Evolutionary conservation across 202 grass and related monocot genomes (phyloP), one percentile per base, ranked within the genome.

Genomic region (Dendrocalamus latiflorus): DNA sequence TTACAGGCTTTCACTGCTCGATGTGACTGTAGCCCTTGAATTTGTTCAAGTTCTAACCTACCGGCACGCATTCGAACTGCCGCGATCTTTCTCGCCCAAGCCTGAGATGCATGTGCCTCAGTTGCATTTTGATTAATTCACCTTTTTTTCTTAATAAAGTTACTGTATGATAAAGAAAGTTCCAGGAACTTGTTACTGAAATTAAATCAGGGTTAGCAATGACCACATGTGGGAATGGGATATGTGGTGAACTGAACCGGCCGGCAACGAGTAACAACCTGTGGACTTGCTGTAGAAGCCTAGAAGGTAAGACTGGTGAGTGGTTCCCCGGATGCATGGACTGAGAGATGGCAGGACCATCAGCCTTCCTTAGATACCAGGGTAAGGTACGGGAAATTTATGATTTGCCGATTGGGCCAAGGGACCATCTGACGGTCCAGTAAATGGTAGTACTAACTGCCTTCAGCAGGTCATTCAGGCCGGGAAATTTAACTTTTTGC

Each of bases 1-100:
- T 47, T 67, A 4, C 72, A 77, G 66, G 22, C n/a, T 72, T 75
- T 68, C 68, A 83, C 83, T 78, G 67, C 67, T 86, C 79, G 60
- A 28, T 37, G 68, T 63, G 42, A 83, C 88, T 83, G 73, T 83
- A 78, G 79, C 78, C 13, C 49, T 44, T 64, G 53, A 39, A 77
- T 71, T 85, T 74, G 44, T 61, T 85, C 61, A 2, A 43, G 44
- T 61, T 85, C 61, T 8, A 43, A 49, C 41, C 26, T 36, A 36
- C 16, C 59, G 8, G 50, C 62, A 13, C 15, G 20, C 3, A 10
- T 68, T 68, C 63, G 22, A 47, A 48, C 21, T 48, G 34, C 20
- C 20, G 20, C 51, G 8, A 9, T 8, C 15, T 18, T 63, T 21
- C 37, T 64, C 8, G 8, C 26, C 6, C 25, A 14, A 51, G 54